Percentiles rank a stretch among this genome's conserved stretches.
Conservation (phyloP, 2,329 filamentous ascomycete genomes). For the Mycosphaerella sp. region DNA sequence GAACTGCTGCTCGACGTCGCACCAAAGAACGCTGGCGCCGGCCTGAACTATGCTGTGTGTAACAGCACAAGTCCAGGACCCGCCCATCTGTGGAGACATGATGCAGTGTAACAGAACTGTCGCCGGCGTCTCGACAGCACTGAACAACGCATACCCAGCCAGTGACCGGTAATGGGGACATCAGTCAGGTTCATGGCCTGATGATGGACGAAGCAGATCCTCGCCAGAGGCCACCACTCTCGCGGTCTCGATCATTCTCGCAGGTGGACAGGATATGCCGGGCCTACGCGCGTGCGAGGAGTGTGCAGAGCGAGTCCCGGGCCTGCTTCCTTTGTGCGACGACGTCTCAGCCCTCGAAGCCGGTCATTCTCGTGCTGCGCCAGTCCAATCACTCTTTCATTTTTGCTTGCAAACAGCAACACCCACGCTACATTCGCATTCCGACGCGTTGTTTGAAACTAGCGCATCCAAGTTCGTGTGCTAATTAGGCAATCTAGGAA, state of each 20-base stretch:
- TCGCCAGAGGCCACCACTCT: slow-evolving; percentile 10
- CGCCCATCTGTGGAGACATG: slow-evolving; percentile 3
- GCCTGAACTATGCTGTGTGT: slow-evolving; percentile 6
- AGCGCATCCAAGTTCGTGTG: neutral
- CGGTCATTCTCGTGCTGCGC: slow-evolving; percentile 10
- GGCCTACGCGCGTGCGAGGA: slow-evolving; percentile 3
- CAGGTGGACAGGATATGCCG: slow-evolving; percentile 8
- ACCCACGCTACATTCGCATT: neutral
- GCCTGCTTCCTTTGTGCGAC: slow-evolving; percentile 16
- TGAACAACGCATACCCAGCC: slow-evolving; percentile 10
- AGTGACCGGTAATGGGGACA: slow-evolving; percentile 6
- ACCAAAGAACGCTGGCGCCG: slow-evolving; percentile 10
- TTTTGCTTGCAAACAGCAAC: slow-evolving; percentile 13
- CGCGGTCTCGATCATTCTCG: slow-evolving; percentile 1
- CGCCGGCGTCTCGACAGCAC: slow-evolving; percentile 22
- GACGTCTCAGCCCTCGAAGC: slow-evolving; percentile 20
- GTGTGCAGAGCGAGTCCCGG: slow-evolving; percentile 1
- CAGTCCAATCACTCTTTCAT: slow-evolving; percentile 10
- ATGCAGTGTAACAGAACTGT: slow-evolving; percentile 24
- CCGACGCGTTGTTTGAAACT: neutral
- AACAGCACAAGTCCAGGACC: neutral
- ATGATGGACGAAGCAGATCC: slow-evolving; percentile 3
- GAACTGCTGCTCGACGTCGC: slow-evolving; percentile 22
- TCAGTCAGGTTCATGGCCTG: slow-evolving; percentile 1
- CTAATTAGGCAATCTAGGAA: slow-evolving; percentile 53